Conservation (phyloP, 345 rosid genomes). For the Capsella bursapastoris region DNA sequence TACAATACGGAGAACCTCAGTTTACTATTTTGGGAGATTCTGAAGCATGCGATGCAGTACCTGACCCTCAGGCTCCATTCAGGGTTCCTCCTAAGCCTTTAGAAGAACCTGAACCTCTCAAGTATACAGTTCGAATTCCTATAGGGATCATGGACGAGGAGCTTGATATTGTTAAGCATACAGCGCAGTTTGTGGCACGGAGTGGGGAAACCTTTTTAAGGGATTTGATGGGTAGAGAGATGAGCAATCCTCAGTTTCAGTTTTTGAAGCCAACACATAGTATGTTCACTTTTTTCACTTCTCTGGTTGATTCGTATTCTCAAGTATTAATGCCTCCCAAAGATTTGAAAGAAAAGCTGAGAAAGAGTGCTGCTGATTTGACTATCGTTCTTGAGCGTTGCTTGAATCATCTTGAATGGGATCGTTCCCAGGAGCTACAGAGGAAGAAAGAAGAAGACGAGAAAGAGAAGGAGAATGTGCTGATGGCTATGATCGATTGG, state of each 20-base stretch:
- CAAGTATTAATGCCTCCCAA: not conserved
- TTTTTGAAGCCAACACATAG: not conserved
- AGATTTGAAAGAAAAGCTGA: not conserved
- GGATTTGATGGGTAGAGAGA: not conserved
- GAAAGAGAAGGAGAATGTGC: not conserved
- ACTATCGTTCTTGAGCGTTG: not conserved
- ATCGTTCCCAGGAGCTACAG: not conserved
- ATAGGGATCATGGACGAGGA: slow-evolving; percentile 31
- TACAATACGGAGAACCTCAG: slow-evolving; percentile 53
- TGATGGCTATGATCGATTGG: not conserved
- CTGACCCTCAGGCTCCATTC: slow-evolving; percentile 71
- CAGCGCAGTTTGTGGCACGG: not conserved
- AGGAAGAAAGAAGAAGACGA: not conserved
- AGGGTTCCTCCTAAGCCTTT: slow-evolving; percentile 65
- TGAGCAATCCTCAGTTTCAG: not conserved
- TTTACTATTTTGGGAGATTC: slow-evolving; percentile 44
- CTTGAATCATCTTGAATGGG: not conserved
- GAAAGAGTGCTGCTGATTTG: not conserved
- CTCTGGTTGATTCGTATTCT: not conserved
- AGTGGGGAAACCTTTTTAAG: not conserved
- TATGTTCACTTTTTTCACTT: not conserved
- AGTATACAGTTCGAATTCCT: slow-evolving; percentile 77
- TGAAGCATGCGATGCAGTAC: slow-evolving; percentile 48
- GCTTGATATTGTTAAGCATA: not conserved
- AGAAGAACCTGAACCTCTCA: slow-evolving; percentile 78